Evolutionary conservation across 2,329 filamentous ascomycete species (phyloP), one percentile per base, ranked within the genome.

Genomic region (Venturia pyrina): DNA sequence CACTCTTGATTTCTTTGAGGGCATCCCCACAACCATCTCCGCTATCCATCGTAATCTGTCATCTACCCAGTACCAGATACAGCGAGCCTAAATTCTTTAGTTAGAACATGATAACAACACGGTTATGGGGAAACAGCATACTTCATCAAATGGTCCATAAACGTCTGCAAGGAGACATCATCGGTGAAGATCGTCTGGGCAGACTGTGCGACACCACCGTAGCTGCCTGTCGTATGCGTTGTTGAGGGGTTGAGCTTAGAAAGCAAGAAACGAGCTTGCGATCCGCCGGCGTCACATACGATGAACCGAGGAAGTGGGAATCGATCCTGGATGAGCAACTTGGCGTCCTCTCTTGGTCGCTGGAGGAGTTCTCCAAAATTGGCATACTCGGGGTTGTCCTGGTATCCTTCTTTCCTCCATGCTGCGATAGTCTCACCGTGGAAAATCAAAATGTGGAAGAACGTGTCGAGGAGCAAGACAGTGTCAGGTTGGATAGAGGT

Each of bases 111-210:
- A 37, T 37, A n/a, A 6, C 1, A 34, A 44, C 10, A 24, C 8
- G 5, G 6, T 41, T 10, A 44, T 8, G 28, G 28, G 64, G 40
- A 21, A 15, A 32, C 34, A 24, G 83, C 88, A 79, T 82, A 93
- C 91, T 99, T 99, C 95, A 99, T 99, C 75, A 99, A 81, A 79
- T 98, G 93, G 73, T 99, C 95, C 95, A 99, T 99, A 75, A 99
- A 99, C 1, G 93, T 98, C 78, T 98, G 93, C 74, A 99, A 81
- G 65, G 92, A 97, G 65, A 99, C 95, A 77, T 99, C 95, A 73
- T 99, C 95, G 0, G 95, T 99, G 80, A 99, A 99, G 72, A 99
- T 99, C 5, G 95, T 99, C 78, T 99, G 95, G 10, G 93, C 93
- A 60, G 89, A 93, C 73, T 93, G 90, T 40, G 89, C 87, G 62